Percentiles rank a stretch among this genome's conserved stretches.
Evolutionary conservation across 2,329 filamentous ascomycete species (phyloP).

Genomic region (Fusarium chaquense): DNA sequence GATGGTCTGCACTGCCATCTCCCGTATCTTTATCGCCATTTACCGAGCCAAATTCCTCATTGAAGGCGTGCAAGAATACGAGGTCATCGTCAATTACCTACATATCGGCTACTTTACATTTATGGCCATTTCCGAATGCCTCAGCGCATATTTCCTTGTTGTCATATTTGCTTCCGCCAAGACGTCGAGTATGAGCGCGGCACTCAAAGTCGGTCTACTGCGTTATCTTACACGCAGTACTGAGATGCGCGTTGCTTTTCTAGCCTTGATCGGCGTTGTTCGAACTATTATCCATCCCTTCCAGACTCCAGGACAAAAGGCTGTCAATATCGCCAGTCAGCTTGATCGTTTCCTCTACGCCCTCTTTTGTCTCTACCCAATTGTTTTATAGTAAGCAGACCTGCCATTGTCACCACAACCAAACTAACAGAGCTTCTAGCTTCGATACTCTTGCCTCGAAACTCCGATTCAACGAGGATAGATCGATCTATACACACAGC

Average conservation of each 20-base stretch:
- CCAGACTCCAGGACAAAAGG: conserved; percentile 52
- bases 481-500: conserved; percentile 21
- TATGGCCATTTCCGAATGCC: conserved; percentile 56
- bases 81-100: conserved; percentile 51
- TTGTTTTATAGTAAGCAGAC: conserved; percentile 54
- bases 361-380: conserved; percentile 56
- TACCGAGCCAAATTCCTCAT: conserved; percentile 50
- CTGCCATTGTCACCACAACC: rapidly evolving
- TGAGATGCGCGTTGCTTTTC: conserved; percentile 54
- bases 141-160: conserved; percentile 56
- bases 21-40: conserved; percentile 58
- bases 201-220: conserved; percentile 51
- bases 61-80: conserved; percentile 37
- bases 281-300: conserved; percentile 57
- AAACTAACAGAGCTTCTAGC: conserved; percentile 15
- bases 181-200: conserved; percentile 39
- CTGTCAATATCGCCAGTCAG: conserved; percentile 53
- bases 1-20: conserved; percentile 62
- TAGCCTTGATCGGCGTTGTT: conserved; percentile 54
- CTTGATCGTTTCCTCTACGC: conserved; percentile 57
- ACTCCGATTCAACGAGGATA: conserved; percentile 40
- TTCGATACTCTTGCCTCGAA: conserved; percentile 53
- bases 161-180: conserved; percentile 52
- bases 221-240: conserved; percentile 55
- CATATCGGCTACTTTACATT: conserved; percentile 57